Evolutionary conservation across 768 basidiomycete genomes (phyloP).

Genomic region (Boletus sensibilis): DNA sequence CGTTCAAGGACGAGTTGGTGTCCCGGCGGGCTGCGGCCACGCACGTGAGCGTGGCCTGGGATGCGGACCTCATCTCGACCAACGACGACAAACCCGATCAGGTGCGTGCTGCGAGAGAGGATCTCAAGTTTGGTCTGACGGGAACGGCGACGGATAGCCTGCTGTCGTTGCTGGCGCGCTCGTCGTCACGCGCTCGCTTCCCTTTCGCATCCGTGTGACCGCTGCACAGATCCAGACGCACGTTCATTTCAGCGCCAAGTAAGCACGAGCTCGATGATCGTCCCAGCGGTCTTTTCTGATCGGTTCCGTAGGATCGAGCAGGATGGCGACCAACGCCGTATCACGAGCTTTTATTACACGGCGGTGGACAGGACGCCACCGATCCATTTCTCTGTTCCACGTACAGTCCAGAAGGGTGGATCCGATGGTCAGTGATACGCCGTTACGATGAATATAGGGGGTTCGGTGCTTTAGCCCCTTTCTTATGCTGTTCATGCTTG

Average conservation of each 20-base stretch:
- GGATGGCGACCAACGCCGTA: constrained; percentile 23
- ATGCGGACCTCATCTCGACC: constrained; percentile 31
- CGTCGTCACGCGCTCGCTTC: constrained; percentile 39
- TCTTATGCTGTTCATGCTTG: neutral
- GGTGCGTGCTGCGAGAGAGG: constrained; percentile 11
- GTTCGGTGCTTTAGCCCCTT: neutral
- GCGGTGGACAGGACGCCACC: constrained; percentile 31
- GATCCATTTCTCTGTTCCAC: constrained; percentile 31
- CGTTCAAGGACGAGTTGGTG: constrained; percentile 30
- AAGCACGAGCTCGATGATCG: neutral
- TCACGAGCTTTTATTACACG: constrained; percentile 39
- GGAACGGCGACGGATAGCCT: no score
- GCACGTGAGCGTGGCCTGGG: constrained; percentile 35
- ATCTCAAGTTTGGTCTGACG: no score
- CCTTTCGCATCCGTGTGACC: constrained; percentile 40
- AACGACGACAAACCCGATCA: constrained; percentile 20
- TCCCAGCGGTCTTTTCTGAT: neutral
- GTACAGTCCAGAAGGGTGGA: neutral
- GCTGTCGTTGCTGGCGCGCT: constrained; percentile 41
- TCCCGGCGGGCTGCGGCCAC: constrained; percentile 18
- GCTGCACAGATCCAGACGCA: constrained; percentile 36
- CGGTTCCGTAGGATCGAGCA: constrained; percentile 24
- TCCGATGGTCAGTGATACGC: constrained; percentile 9
- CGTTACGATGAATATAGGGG: neutral
- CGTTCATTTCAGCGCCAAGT: constrained; percentile 43